Evolutionary conservation across 371 early-diverging fungal genomes (phyloP).

Genomic region (Syncephalastrum monosporum): DNA sequence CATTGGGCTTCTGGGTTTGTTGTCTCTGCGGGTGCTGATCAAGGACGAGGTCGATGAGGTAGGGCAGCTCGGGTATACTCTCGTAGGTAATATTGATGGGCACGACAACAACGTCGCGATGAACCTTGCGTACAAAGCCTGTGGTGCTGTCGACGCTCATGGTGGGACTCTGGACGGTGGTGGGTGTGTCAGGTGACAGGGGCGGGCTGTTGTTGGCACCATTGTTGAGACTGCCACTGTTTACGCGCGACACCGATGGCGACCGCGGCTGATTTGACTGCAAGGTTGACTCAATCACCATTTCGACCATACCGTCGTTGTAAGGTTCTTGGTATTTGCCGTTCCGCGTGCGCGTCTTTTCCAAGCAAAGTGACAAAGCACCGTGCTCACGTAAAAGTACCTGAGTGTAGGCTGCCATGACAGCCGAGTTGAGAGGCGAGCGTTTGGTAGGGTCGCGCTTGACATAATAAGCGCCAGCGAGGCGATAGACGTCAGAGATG

Average conservation of each 20-base stretch:
- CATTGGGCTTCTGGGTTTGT: neutral
- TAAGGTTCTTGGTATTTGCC: conserved; percentile 44
- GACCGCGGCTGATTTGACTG: conserved; percentile 40
- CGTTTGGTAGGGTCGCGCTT: conserved; percentile 40
- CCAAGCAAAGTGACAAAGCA: conserved; percentile 38
- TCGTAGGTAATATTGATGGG: conserved; percentile 54
- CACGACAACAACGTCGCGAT: conserved; percentile 41
- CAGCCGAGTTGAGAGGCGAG: conserved; percentile 47
- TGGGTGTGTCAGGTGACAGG: conserved; percentile 32
- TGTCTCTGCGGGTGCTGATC: conserved; percentile 35
- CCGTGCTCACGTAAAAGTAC: conserved; percentile 48
- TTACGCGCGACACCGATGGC: conserved; percentile 18
- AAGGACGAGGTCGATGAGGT: conserved; percentile 40
- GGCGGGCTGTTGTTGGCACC: conserved; percentile 33
- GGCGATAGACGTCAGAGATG: conserved; percentile 44
- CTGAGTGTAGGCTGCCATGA: conserved; percentile 49
- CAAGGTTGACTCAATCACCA: conserved; percentile 48
- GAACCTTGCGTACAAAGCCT: conserved; percentile 19
- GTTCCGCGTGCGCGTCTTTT: conserved; percentile 40
- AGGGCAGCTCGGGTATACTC: conserved; percentile 42
- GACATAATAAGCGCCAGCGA: conserved; percentile 47
- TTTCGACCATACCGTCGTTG: conserved; percentile 45
- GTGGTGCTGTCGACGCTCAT: conserved; percentile 34
- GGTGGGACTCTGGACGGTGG: conserved; percentile 25
- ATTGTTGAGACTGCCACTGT: conserved; percentile 1